Evolutionary conservation across 345 rosid species (phyloP), one percentile per base, ranked within the genome.

Genomic region (Dimocarpus longan): DNA sequence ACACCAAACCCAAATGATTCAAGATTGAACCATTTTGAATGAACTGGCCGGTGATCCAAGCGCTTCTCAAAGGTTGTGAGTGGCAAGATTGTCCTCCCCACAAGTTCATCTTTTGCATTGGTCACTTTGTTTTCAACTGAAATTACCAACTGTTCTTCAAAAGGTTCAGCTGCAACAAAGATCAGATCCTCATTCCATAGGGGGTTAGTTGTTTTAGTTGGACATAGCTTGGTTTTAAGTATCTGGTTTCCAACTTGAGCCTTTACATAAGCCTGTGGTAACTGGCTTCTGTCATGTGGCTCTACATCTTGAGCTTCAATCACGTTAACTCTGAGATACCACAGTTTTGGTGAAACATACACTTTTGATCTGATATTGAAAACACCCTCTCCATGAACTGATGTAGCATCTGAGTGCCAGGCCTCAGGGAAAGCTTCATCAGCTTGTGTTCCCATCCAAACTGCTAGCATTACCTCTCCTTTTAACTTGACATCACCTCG

Each of bases 371-470:
- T 85, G 73, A 90, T 87, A 63, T 79, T 92, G 78, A 83, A 83
- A 39, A 88, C 91, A 22, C 97, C 98, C 81, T 93, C 98, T 52
- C 98, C 98, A 21, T 84, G 82, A 26, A 91, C 98, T 0, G 94
- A 80, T 24, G 95, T 88, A 71, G 98, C 97, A 83, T 93, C 98
- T 0, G 98, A 85, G 56, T 92, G 97, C 98, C 98, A 95, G 67
- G 98, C 94, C 64, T 95, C 98, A 4, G 97, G 89, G 79, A 93
- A 93, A n/a, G 97, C 97, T 82, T 95, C 98, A 79, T 94, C 96
- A 1, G 98, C 97, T 82, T 93, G 97, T 62, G 98, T 94, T 81
- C 98, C 98, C 86, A 93, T 91, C 98, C 98, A 95, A 75, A 95
- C 98, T 3, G 98, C 98, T 46, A 95, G 85, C 98, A 95, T 95